phyloP scores from a whole-genome alignment of 2,329 filamentous ascomycete species.

The Colletotrichum brevisporum region DNA sequence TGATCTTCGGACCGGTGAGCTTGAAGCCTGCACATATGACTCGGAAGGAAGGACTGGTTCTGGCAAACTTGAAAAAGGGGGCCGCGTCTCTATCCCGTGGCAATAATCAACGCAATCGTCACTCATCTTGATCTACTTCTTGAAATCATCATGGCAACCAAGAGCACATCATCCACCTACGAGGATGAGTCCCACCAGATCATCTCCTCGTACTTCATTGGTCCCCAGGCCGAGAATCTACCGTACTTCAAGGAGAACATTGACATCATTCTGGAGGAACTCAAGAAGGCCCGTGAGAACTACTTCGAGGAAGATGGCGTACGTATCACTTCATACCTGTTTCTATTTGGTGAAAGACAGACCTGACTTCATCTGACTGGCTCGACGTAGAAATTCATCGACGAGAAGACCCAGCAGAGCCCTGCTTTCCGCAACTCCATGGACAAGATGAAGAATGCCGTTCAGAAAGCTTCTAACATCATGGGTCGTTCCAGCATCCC shows the following conservation, averaged over 20 bases:
- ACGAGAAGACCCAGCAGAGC: constrained; percentile 50
- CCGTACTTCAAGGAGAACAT: constrained; percentile 56
- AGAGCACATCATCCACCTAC: not conserved
- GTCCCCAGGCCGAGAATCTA: constrained; percentile 59
- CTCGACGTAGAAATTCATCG: constrained; percentile 51
- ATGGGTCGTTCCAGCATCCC: constrained; percentile 60
- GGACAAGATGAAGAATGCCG: constrained; percentile 51
- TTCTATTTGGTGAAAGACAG: not conserved
- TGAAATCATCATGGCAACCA: not conserved
- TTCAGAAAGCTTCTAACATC: constrained; percentile 52
- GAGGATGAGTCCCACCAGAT: constrained; percentile 45
- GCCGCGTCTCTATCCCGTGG: too few species aligned
- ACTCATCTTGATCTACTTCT: not conserved
- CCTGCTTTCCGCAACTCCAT: constrained; percentile 51
- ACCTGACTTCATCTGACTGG: not conserved
- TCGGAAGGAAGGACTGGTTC: too few species aligned
- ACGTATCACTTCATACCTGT: constrained; percentile 4
- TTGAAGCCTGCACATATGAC: too few species aligned
- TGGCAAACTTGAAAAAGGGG: too few species aligned
- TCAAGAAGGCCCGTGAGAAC: constrained; percentile 49
- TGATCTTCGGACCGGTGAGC: too few species aligned
- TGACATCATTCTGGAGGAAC: constrained; percentile 54
- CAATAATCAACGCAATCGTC: not conserved
- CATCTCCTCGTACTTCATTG: constrained; percentile 59
- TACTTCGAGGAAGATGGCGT: constrained; percentile 56